A percentile compares a stretch with the other conserved stretches of the same genome.
Conservation (phyloP, 176 grass and related monocot genomes). For the Carex littledalei region DNA sequence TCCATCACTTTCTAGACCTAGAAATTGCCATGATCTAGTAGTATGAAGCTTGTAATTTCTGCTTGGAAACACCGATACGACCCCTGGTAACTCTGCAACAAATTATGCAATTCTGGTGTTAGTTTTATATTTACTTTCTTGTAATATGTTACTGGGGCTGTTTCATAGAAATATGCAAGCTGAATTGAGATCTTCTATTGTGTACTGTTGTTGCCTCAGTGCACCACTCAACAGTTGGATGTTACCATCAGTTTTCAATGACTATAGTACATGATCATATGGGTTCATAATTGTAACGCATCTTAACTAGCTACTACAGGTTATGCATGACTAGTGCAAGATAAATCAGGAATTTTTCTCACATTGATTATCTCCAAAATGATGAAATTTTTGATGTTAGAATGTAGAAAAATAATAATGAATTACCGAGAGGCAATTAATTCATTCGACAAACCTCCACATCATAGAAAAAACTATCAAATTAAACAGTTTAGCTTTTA, state of each 20-base stretch:
- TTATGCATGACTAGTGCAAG: too few relatives aligned
- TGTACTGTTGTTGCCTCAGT: background rate
- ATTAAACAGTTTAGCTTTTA: background rate
- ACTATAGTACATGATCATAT: background rate
- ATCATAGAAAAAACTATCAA: background rate
- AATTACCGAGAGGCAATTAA: too few relatives aligned
- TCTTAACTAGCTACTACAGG: too few relatives aligned
- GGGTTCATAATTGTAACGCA: background rate
- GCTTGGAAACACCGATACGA: constrained; percentile 76
- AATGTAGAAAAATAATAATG: background rate
- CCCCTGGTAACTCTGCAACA: constrained; percentile 37
- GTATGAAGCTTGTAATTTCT: constrained; percentile 54
- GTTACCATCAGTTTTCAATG: background rate
- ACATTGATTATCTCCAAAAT: background rate
- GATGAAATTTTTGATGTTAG: background rate
- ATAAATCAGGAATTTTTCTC: background rate
- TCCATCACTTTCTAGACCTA: constrained; percentile 51
- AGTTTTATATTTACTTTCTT: too few relatives aligned
- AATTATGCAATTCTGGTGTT: background rate
- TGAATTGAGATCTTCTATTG: background rate
- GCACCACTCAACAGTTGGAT: background rate
- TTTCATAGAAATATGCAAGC: background rate
- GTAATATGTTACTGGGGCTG: too few relatives aligned
- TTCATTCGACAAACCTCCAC: too few relatives aligned
- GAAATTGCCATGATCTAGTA: constrained; percentile 79